A percentile compares a stretch with the other conserved stretches of the same genome.
Conservation (phyloP, 257 asterid genomes). For the Apocynum venetum region DNA sequence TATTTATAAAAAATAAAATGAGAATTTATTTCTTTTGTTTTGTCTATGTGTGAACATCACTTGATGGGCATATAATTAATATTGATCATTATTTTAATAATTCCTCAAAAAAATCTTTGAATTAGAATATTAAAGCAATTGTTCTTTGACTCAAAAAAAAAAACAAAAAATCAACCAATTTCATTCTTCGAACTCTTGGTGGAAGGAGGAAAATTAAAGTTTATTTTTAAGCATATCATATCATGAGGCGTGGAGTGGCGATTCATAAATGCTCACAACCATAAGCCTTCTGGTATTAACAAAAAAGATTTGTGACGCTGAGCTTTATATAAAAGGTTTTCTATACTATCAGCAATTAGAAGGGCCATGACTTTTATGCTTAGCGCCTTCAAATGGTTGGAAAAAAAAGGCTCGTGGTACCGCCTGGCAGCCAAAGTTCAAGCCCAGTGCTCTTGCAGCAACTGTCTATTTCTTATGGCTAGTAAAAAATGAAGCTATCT, state of each 20-base stretch:
- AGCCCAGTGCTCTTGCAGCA: too few species aligned
- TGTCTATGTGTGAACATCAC: neutral
- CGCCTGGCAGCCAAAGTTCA: too few species aligned
- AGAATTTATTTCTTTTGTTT: neutral
- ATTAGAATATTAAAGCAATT: neutral
- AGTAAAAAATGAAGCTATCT: too few species aligned
- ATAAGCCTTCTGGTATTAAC: too few species aligned
- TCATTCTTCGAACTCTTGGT: neutral
- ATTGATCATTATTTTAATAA: neutral
- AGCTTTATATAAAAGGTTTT: too few species aligned
- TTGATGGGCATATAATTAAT: slow-evolving; percentile 1
- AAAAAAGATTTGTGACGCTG: too few species aligned
- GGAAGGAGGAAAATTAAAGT: neutral
- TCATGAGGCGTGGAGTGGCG: neutral
- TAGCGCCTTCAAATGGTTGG: too few species aligned
- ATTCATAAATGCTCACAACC: neutral
- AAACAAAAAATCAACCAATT: neutral
- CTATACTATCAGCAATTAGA: too few species aligned
- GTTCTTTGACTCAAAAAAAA: neutral
- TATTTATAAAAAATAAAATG: neutral
- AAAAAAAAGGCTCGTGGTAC: too few species aligned
- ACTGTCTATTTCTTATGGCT: too few species aligned
- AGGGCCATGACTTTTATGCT: too few species aligned
- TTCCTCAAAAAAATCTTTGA: too few species aligned
- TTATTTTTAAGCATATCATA: slow-evolving; percentile 1